phyloP scores from a whole-genome alignment of 208 protist genomes.

The Crithidia brevicula region DNA sequence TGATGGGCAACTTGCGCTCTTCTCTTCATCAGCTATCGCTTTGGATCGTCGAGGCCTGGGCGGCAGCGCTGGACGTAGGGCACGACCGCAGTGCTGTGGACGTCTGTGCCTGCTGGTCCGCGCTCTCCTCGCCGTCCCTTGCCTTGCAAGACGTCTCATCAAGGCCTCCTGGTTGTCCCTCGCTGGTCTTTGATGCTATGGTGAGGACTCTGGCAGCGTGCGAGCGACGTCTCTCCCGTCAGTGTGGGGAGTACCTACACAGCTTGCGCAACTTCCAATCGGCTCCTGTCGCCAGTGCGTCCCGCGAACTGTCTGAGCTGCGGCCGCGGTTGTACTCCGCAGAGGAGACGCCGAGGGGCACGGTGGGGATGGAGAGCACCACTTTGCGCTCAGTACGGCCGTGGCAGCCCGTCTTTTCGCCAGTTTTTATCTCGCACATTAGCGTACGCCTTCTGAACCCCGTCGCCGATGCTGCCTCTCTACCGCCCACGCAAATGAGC shows the following conservation, averaged over 20 bases:
- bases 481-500: too few relatives aligned
- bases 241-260: background rate
- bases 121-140: background rate
- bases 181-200: background rate
- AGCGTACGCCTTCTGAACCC: constrained; percentile 2
- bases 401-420: constrained; percentile 5
- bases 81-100: constrained; percentile 17
- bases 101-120: constrained; percentile 26
- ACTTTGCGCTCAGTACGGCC: too few relatives aligned
- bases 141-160: background rate
- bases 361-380: too few relatives aligned
- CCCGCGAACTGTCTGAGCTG: background rate
- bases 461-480: background rate
- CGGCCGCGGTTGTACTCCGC: background rate
- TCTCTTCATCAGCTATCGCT: constrained; percentile 8
- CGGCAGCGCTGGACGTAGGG: background rate
- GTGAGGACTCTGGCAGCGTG: background rate
- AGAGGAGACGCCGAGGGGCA: background rate
- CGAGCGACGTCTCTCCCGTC: background rate
- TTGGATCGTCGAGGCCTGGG: constrained; percentile 21
- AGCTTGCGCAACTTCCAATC: background rate
- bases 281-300: background rate
- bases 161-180: background rate
- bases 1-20: background rate
- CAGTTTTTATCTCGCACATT: constrained; percentile 11